A percentile compares a stretch with the other conserved stretches of the same genome.
Evolutionary conservation across 2,329 filamentous ascomycete species (phyloP).

Genomic region (Aspergillus pseudotamarii): DNA sequence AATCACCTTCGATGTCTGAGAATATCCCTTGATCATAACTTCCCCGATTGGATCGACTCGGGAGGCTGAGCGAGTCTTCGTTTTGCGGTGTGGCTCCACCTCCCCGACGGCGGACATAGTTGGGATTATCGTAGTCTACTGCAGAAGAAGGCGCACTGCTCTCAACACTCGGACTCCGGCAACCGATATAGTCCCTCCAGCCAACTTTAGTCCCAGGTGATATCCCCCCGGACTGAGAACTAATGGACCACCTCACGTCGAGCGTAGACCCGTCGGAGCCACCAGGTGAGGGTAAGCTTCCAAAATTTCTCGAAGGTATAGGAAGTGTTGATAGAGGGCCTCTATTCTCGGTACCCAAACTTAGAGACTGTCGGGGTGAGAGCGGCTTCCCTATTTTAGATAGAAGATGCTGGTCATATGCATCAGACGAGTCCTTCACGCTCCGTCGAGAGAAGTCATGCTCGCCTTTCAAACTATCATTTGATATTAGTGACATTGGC

Average conservation of each 20-base stretch:
- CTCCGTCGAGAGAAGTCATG: conserved; percentile 60
- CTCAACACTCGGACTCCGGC: conserved; percentile 48
- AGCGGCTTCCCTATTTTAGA: conserved; percentile 65
- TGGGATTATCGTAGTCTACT: conserved; percentile 44
- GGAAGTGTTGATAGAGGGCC: conserved; percentile 36
- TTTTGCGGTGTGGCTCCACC: conserved; percentile 50
- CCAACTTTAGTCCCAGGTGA: conserved; percentile 44
- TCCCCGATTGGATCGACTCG: conserved; percentile 58
- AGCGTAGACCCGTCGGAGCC: conserved; percentile 35
- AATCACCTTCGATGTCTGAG: conserved; percentile 49
- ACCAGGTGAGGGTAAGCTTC: conserved; percentile 36
- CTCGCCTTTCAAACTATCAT: conserved; percentile 60
- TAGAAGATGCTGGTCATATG: conserved; percentile 64
- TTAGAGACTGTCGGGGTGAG: conserved; percentile 51
- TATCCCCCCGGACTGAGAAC: conserved; percentile 43
- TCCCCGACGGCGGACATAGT: conserved; percentile 48
- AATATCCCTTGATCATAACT: conserved; percentile 66
- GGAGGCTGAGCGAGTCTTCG: conserved; percentile 55
- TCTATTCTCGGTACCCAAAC: conserved; percentile 34
- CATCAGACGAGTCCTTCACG: conserved; percentile 61
- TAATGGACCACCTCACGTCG: conserved; percentile 43
- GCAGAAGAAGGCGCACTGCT: conserved; percentile 43
- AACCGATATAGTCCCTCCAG: conserved; percentile 47
- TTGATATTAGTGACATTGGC: not conserved
- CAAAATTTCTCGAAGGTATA: conserved; percentile 35